A percentile compares a stretch with the other conserved stretches of the same genome.
Conservation (phyloP, 2,329 filamentous ascomycete genomes). For the Diaporthe velutina region DNA sequence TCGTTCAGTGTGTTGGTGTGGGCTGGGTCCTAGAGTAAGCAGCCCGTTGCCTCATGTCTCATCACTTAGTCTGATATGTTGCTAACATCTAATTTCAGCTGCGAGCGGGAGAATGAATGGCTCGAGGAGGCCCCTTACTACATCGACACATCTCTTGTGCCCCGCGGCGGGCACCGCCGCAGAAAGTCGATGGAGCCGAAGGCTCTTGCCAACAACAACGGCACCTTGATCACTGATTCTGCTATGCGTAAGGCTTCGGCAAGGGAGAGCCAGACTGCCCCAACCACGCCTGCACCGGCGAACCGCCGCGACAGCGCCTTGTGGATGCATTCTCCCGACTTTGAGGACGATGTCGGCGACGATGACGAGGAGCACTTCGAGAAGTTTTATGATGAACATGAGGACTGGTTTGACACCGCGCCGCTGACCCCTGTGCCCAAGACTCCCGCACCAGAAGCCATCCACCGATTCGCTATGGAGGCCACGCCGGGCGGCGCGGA, state of each 20-base stretch:
- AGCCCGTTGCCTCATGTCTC: too few relatives aligned
- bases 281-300: slow-evolving; percentile 57
- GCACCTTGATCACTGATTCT: slow-evolving; percentile 66
- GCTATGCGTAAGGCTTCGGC: slow-evolving; percentile 42
- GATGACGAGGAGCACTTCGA: slow-evolving; percentile 51
- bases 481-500: slow-evolving; percentile 53
- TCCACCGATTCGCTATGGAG: slow-evolving; percentile 65
- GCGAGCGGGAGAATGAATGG: slow-evolving; percentile 82
- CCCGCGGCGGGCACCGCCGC: slow-evolving; percentile 78
- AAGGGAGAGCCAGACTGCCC: slow-evolving; percentile 55
- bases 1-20: slow-evolving; percentile 88
- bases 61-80: background rate
- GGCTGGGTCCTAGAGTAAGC: slow-evolving; percentile 91
- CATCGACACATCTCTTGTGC: slow-evolving; percentile 75
- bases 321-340: slow-evolving; percentile 69
- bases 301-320: slow-evolving; percentile 66
- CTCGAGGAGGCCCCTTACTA: slow-evolving; percentile 78
- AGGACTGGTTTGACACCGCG: slow-evolving; percentile 48
- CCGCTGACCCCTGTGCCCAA: slow-evolving; percentile 69
- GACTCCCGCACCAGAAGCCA: slow-evolving; percentile 68
- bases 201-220: slow-evolving; percentile 77
- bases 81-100: slow-evolving; percentile 62
- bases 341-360: slow-evolving; percentile 49
- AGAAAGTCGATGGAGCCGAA: slow-evolving; percentile 87
- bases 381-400: slow-evolving; percentile 55